A percentile compares a stretch with the other conserved stretches of the same genome.
Evolutionary conservation across 179 eudicot genomes (phyloP).

Genomic region (Silene coronaria): DNA sequence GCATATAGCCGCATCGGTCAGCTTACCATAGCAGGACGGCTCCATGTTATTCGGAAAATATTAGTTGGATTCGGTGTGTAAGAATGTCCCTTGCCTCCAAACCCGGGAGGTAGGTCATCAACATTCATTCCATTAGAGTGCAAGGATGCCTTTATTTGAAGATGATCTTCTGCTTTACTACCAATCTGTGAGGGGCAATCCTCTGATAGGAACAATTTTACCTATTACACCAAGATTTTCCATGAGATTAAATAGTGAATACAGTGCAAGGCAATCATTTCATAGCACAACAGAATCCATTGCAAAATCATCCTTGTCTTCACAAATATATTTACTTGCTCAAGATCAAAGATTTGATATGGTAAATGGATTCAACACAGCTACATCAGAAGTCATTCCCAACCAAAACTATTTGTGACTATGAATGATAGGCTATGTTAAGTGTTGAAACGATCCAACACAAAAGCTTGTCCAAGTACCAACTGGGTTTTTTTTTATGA

Average conservation of each 20-base stretch:
- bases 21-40: constrained; percentile 54
- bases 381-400: background rate
- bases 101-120: constrained; percentile 24
- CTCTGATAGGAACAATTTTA: constrained; percentile 26
- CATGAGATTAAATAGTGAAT: background rate
- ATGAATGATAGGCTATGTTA: background rate
- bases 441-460: background rate
- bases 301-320: background rate
- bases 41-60: constrained; percentile 45
- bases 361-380: background rate
- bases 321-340: constrained; percentile 1
- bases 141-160: constrained; percentile 20
- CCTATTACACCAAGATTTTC: constrained; percentile 21
- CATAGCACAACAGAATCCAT: background rate
- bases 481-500: too few relatives aligned
- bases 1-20: background rate
- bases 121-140: constrained; percentile 13
- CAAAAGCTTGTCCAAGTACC: background rate
- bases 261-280: background rate
- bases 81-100: constrained; percentile 26
- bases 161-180: constrained; percentile 22
- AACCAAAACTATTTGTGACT: background rate
- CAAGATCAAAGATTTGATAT: background rate
- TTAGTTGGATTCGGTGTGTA: constrained; percentile 14
- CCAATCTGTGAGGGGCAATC: constrained; percentile 31